Conservation (phyloP, 2,329 filamentous ascomycete genomes). For the Triangularia verruculosa region DNA sequence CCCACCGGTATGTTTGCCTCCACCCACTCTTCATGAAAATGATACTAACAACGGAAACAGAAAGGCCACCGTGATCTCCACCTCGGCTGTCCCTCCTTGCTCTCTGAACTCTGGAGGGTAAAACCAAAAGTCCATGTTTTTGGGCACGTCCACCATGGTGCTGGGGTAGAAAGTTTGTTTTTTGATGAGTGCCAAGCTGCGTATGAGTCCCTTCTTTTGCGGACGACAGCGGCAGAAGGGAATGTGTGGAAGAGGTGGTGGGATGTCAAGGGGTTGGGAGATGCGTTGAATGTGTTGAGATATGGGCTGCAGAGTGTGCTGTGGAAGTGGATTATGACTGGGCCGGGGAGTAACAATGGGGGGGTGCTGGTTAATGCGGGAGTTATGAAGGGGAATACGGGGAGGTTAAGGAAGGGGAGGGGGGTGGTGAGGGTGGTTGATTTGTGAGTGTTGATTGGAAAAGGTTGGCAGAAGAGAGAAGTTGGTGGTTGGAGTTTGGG, state of each 20-base stretch:
- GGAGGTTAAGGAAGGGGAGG: slow-evolving; percentile 42
- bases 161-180: slow-evolving; percentile 66
- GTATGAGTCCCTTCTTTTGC: slow-evolving; percentile 64
- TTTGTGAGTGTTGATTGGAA: slow-evolving; percentile 25
- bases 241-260: slow-evolving; percentile 44
- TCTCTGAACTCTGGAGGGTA: slow-evolving; percentile 71
- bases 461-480: neutral
- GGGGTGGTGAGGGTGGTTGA: slow-evolving; percentile 36
- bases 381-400: slow-evolving; percentile 54
- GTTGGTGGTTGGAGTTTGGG: neutral
- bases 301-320: slow-evolving; percentile 47
- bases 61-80: slow-evolving; percentile 65
- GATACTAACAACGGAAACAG: slow-evolving; percentile 31
- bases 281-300: slow-evolving; percentile 43
- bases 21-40: neutral
- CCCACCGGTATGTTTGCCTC: slow-evolving; percentile 55
- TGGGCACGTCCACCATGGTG: slow-evolving; percentile 77
- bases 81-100: slow-evolving; percentile 67
- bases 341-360: slow-evolving; percentile 48
- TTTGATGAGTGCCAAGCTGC: slow-evolving; percentile 72
- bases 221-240: slow-evolving; percentile 41
- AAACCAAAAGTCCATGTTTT: slow-evolving; percentile 77
- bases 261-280: slow-evolving; percentile 41
- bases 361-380: slow-evolving; percentile 56
- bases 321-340: slow-evolving; percentile 57